A percentile compares a stretch with the other conserved stretches of the same genome.
Conservation (phyloP, 1,284 basidiomycete species). For the Trametes sp. region DNA sequence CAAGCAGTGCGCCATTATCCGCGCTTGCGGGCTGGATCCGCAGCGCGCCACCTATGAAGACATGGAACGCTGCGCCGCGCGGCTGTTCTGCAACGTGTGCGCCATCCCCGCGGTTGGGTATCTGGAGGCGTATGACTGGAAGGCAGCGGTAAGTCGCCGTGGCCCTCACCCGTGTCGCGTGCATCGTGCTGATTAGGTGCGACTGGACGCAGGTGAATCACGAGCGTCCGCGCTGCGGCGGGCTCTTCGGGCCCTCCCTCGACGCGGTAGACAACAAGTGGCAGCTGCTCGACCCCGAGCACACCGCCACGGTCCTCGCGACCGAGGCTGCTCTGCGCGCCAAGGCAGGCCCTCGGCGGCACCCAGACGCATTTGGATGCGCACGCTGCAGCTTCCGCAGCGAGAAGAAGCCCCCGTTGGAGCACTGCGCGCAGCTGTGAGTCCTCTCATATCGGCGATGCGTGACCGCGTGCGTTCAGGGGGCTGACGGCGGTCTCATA, state of each 20-base stretch:
- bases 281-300: not conserved
- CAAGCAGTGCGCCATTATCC: conserved; percentile 41
- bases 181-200: not conserved
- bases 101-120: not conserved
- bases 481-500: not conserved
- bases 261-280: not conserved
- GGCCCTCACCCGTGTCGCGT: not conserved
- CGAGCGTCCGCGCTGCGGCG: not conserved
- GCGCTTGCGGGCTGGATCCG: conserved; percentile 49
- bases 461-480: too few relatives aligned
- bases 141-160: conserved; percentile 8
- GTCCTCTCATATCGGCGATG: not conserved
- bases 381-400: not conserved
- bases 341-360: not conserved
- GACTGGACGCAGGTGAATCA: not conserved
- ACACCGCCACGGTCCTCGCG: not conserved
- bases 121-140: conserved; percentile 13
- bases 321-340: too few relatives aligned
- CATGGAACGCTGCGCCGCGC: conserved; percentile 49
- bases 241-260: too few relatives aligned
- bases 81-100: conserved; percentile 36
- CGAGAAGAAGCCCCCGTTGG: not conserved
- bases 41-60: conserved; percentile 47
- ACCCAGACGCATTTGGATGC: not conserved
- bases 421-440: not conserved